These are phyloP conservation scores for Sungouiella thailandica DNA, from an alignment of 805 yeast genomes.

Conservation along the genomic window DNA sequence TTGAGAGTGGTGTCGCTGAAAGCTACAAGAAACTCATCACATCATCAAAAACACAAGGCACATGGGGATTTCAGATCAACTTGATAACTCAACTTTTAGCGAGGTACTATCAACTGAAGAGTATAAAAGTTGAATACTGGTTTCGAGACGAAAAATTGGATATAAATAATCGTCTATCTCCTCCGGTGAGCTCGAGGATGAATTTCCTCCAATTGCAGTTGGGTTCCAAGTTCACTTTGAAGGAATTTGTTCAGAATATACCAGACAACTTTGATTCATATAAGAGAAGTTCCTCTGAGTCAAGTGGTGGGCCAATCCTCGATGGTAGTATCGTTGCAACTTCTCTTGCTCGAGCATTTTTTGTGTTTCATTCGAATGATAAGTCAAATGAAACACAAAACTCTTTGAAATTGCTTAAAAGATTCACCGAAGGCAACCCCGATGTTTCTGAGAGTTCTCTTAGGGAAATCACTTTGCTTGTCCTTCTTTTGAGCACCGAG, in stretches of 20 bases:
- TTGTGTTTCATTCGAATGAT: slow-evolving; percentile 46
- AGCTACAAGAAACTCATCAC: slow-evolving; percentile 55
- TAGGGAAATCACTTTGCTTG: slow-evolving; percentile 43
- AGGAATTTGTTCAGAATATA: slow-evolving; percentile 18
- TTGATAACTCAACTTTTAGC: slow-evolving; percentile 67
- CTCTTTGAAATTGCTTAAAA: slow-evolving; percentile 48
- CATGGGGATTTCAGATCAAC: slow-evolving; percentile 60
- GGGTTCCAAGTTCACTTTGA: slow-evolving; percentile 18
- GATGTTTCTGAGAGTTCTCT: slow-evolving; percentile 16
- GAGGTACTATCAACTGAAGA: slow-evolving; percentile 80
- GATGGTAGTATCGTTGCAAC: slow-evolving; percentile 4
- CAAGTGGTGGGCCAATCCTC: background rate
- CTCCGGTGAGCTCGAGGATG: slow-evolving; percentile 44
- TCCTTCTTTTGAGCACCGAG: slow-evolving; percentile 38
- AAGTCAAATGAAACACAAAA: slow-evolving; percentile 38
- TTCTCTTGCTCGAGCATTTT: slow-evolving; percentile 41
- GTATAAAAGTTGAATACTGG: slow-evolving; percentile 52
- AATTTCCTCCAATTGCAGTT: slow-evolving; percentile 2
- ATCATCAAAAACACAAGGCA: slow-evolving; percentile 39
- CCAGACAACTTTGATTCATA: slow-evolving; percentile 9
- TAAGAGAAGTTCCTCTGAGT: no score
- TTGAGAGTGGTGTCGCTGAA: slow-evolving; percentile 56
- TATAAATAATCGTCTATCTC: slow-evolving; percentile 49
- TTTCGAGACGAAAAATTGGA: slow-evolving; percentile 40
- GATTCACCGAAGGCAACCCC: slow-evolving; percentile 18